Evolutionary conservation across 768 basidiomycete species (phyloP).

Genomic region (Rubroboletus satanas): DNA sequence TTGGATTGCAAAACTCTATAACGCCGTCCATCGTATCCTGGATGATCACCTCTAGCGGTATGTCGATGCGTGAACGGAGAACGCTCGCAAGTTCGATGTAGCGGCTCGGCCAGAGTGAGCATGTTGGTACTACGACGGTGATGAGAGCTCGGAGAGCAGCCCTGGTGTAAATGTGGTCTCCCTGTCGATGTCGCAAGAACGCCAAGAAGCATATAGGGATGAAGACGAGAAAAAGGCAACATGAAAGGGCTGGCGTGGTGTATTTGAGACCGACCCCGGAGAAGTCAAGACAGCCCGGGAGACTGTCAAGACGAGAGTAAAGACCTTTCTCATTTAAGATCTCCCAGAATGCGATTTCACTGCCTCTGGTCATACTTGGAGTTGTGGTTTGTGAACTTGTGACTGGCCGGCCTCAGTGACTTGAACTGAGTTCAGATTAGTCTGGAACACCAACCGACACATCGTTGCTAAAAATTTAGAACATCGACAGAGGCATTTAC

Average conservation of each 20-base stretch:
- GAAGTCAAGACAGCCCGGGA: neutral
- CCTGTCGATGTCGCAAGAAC: constrained; percentile 8
- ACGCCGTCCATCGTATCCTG: constrained; percentile 35
- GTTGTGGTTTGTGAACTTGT: neutral
- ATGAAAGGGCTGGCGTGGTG: neutral
- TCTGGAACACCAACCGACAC: no score
- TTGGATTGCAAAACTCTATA: constrained; percentile 44
- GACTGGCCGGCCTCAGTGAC: no score
- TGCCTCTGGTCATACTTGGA: constrained; percentile 6
- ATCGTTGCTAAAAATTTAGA: no score
- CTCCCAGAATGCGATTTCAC: constrained; percentile 2
- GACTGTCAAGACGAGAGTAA: neutral
- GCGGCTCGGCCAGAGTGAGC: constrained; percentile 41
- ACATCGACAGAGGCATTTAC: no score
- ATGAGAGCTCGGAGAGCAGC: constrained; percentile 36
- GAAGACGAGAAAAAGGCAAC: constrained; percentile 9
- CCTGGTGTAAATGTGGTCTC: constrained; percentile 14
- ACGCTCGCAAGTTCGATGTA: constrained; percentile 32
- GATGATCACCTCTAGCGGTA: constrained; percentile 37
- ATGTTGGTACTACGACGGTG: constrained; percentile 41
- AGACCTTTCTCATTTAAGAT: neutral
- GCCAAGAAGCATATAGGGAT: constrained; percentile 1
- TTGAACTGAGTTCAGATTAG: no score
- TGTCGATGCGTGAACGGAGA: constrained; percentile 21
- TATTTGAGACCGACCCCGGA: neutral